These are phyloP conservation scores for Trichoderma lentiforme DNA, from an alignment of 2,329 filamentous ascomycete genomes.

Conservation along the genomic window DNA sequence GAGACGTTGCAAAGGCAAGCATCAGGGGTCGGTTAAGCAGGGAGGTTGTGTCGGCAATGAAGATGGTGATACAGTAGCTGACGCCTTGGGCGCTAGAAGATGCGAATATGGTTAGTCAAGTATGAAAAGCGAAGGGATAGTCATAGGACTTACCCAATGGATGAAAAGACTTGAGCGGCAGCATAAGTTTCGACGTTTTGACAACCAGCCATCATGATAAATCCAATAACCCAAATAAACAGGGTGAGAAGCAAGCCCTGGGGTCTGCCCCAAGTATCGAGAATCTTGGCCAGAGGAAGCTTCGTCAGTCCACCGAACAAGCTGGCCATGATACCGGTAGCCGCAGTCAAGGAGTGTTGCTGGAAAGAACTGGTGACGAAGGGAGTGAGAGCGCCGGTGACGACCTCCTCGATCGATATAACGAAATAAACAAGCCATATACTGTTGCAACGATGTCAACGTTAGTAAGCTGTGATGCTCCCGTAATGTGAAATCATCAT, in stretches of 20 bases:
- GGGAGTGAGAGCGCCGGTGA: constrained; percentile 40
- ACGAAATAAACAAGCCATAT: constrained; percentile 43
- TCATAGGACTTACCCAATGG: constrained; percentile 50
- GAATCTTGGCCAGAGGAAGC: constrained; percentile 62
- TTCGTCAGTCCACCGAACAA: constrained; percentile 60
- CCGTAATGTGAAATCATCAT: neutral
- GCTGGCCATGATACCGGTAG: constrained; percentile 52
- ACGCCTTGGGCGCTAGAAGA: constrained; percentile 37
- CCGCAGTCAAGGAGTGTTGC: constrained; percentile 52
- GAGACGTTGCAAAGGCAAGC: constrained; percentile 60
- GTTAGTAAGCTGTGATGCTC: neutral
- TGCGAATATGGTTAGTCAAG: neutral
- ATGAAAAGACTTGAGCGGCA: constrained; percentile 64
- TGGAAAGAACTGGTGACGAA: constrained; percentile 51
- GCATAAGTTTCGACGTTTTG: constrained; percentile 58
- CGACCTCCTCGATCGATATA: constrained; percentile 36
- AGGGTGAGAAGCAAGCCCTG: constrained; percentile 58
- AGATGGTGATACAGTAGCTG: constrained; percentile 48
- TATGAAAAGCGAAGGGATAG: neutral
- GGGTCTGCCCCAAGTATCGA: constrained; percentile 65
- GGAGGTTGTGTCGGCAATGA: constrained; percentile 65
- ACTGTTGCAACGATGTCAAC: constrained; percentile 21
- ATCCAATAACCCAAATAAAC: constrained; percentile 46
- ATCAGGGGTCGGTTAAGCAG: constrained; percentile 64
- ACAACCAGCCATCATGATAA: constrained; percentile 65